phyloP scores from a whole-genome alignment of 768 basidiomycete species.

The Tricholoma sp. region DNA sequence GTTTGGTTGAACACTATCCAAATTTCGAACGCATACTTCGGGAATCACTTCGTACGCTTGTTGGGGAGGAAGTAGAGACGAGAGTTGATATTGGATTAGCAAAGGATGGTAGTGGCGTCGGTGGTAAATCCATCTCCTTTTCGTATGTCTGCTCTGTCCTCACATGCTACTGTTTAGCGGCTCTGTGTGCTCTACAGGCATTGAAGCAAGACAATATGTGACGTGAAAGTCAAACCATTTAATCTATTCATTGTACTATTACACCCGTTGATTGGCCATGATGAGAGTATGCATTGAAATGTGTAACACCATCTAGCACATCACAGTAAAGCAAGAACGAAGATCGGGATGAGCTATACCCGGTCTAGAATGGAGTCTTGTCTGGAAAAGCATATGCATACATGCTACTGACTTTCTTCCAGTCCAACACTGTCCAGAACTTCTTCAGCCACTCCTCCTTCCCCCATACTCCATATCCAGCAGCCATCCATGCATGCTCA shows the following conservation, averaged over 20 bases:
- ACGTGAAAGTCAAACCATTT: constrained; percentile 3
- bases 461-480: constrained; percentile 87
- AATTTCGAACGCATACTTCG: constrained; percentile 73
- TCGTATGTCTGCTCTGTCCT: constrained; percentile 8
- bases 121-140: constrained; percentile 50
- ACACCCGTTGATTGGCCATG: neutral
- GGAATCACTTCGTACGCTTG: constrained; percentile 64
- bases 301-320: neutral
- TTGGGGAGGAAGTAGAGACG: constrained; percentile 78
- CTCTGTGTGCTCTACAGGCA: constrained; percentile 81
- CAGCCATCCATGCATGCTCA: constrained; percentile 83
- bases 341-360: neutral
- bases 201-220: constrained; percentile 44
- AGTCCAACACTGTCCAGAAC: constrained; percentile 83
- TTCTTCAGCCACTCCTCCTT: constrained; percentile 80
- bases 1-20: constrained; percentile 91
- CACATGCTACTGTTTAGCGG: constrained; percentile 45
- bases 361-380: neutral
- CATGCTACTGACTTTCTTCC: constrained; percentile 51
- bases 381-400: constrained; percentile 17
- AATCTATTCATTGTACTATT: constrained; percentile 10
- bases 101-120: constrained; percentile 96
- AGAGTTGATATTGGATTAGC: constrained; percentile 85
- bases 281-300: neutral
- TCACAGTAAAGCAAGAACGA: neutral